Conservation (phyloP, 2,329 filamentous ascomycete species). For the Paecilomyces sp. region DNA sequence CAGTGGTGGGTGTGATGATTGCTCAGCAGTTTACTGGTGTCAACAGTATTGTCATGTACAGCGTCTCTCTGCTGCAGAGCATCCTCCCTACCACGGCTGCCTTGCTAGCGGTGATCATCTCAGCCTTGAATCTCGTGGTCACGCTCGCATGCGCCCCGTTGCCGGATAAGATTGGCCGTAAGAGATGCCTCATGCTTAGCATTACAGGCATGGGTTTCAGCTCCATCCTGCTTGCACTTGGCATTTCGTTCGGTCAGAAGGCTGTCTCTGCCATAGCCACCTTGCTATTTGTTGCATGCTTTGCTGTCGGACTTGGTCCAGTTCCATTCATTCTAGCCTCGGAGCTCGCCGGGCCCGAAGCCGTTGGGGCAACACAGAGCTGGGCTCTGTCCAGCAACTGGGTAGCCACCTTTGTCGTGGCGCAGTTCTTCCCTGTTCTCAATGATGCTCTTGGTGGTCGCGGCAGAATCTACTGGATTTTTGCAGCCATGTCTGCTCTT, state of each 20-base stretch:
- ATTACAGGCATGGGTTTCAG: slow-evolving; percentile 77
- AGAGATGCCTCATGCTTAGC: slow-evolving; percentile 73
- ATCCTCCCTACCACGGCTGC: slow-evolving; percentile 76
- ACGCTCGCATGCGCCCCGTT: slow-evolving; percentile 77
- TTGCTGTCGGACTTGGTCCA: slow-evolving; percentile 83
- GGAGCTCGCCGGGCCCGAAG: slow-evolving; percentile 83
- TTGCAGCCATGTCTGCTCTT: slow-evolving; percentile 63
- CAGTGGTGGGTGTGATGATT: slow-evolving; percentile 84
- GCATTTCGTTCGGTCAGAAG: slow-evolving; percentile 67
- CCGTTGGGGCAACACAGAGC: slow-evolving; percentile 84
- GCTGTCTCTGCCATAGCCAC: slow-evolving; percentile 74
- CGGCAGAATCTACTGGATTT: slow-evolving; percentile 88
- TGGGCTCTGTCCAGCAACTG: slow-evolving; percentile 85
- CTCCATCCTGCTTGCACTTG: slow-evolving; percentile 69
- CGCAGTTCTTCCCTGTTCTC: slow-evolving; percentile 87
- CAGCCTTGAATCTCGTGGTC: slow-evolving; percentile 74
- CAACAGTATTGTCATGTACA: slow-evolving; percentile 98
- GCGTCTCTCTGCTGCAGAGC: slow-evolving; percentile 76
- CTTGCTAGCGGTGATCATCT: slow-evolving; percentile 80
- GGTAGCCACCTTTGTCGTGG: slow-evolving; percentile 82
- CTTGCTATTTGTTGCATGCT: slow-evolving; percentile 78
- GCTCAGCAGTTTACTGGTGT: slow-evolving; percentile 90
- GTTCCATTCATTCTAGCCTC: slow-evolving; percentile 92
- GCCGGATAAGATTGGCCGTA: slow-evolving; percentile 80
- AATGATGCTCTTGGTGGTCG: slow-evolving; percentile 69